Percentiles rank a stretch among this genome's conserved stretches.
phyloP scores from a whole-genome alignment of 2,329 filamentous ascomycete genomes.

The Phyllosticta ampelicida region DNA sequence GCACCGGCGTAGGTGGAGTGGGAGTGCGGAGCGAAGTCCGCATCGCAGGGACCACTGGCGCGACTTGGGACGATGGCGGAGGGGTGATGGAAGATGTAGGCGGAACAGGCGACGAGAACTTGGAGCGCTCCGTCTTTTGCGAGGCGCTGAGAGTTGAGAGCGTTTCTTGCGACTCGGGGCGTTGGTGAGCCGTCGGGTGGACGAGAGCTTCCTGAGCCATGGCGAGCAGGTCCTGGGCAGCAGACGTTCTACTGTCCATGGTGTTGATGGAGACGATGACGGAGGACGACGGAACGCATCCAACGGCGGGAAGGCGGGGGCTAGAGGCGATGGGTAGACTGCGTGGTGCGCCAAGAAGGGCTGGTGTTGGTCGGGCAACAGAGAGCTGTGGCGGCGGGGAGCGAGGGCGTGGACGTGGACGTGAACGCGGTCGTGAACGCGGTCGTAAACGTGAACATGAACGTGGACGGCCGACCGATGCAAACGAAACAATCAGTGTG shows the following conservation, averaged over 20 bases:
- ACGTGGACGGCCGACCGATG: background rate
- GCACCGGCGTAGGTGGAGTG: constrained; percentile 39
- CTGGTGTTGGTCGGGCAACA: constrained; percentile 7
- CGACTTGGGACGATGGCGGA: constrained; percentile 51
- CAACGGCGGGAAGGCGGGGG: constrained; percentile 1
- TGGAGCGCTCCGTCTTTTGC: constrained; percentile 12
- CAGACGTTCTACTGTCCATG: constrained; percentile 6
- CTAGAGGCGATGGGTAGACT: background rate
- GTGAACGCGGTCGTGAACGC: too few relatives aligned
- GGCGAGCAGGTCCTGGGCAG: constrained; percentile 8
- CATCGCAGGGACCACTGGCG: constrained; percentile 26
- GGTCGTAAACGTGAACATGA: too few relatives aligned
- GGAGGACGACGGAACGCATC: background rate
- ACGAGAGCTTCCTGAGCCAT: constrained; percentile 9
- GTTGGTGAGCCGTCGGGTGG: background rate
- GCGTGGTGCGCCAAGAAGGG: background rate
- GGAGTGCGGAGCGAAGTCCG: constrained; percentile 34
- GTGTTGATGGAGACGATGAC: background rate
- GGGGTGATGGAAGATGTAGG: constrained; percentile 49
- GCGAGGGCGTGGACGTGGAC: background rate
- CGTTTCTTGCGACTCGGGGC: constrained; percentile 6
- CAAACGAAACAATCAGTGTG: background rate
- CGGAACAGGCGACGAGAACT: constrained; percentile 30
- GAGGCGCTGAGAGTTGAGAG: constrained; percentile 1
- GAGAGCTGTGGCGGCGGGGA: background rate